Evolutionary conservation across 192 early-diverging fungal species (phyloP).

Genomic region (Rhizoclosmatium sp.): DNA sequence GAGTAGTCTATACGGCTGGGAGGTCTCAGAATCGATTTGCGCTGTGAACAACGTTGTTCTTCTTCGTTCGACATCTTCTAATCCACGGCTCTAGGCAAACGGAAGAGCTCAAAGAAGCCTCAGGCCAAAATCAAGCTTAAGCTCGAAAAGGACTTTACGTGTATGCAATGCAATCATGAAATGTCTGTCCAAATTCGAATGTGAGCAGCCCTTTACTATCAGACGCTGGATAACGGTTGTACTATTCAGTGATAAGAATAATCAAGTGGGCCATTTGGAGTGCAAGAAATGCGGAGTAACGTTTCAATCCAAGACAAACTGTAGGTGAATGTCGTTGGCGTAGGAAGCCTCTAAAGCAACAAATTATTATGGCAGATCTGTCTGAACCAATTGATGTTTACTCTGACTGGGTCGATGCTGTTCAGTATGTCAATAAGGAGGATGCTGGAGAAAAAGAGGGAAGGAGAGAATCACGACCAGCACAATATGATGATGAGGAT

Average conservation of each 20-base stretch:
- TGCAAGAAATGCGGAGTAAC: constrained; percentile 82
- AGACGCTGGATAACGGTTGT: not conserved
- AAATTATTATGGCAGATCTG: constrained; percentile 54
- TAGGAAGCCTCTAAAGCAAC: not conserved
- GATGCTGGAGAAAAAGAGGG: too few species aligned
- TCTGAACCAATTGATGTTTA: constrained; percentile 90
- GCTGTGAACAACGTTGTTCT: too few species aligned
- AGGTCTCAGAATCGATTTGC: too few species aligned
- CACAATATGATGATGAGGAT: too few species aligned
- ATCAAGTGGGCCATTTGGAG: constrained; percentile 76
- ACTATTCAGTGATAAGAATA: constrained; percentile 62
- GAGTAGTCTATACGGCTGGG: too few species aligned
- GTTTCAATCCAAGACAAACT: constrained; percentile 76
- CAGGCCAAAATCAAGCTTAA: constrained; percentile 65
- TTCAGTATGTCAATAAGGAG: constrained; percentile 63
- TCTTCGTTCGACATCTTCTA: not conserved
- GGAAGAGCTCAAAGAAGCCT: constrained; percentile 76
- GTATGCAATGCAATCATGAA: constrained; percentile 88
- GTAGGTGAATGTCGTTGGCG: constrained; percentile 24
- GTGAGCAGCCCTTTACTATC: constrained; percentile 43
- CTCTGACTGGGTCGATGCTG: constrained; percentile 88
- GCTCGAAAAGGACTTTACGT: constrained; percentile 80
- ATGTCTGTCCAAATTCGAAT: constrained; percentile 76
- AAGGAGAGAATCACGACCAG: too few species aligned
- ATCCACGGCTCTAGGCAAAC: constrained; percentile 62